These are phyloP conservation scores for Angomonas ambiguus DNA, from an alignment of 208 protist species.

Conservation along the genomic window DNA sequence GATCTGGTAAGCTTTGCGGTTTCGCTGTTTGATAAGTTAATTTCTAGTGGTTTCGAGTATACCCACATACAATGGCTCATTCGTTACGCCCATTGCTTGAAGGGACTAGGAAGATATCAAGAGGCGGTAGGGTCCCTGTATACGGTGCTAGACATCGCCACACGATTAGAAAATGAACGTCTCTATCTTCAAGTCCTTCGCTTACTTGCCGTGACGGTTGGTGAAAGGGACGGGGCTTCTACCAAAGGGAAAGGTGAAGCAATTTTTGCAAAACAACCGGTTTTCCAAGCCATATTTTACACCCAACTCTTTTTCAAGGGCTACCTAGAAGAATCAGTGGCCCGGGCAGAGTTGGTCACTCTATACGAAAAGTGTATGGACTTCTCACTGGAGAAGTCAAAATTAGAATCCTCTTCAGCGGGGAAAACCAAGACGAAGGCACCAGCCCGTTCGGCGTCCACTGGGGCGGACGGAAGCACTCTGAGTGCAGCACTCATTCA, in stretches of 20 bases:
- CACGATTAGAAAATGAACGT: constrained; percentile 43
- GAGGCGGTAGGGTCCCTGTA: constrained; percentile 49
- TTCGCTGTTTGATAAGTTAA: constrained; percentile 50
- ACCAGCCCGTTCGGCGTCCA: background rate
- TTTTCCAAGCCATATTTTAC: constrained; percentile 27
- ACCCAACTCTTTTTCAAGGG: constrained; percentile 36
- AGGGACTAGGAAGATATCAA: constrained; percentile 32
- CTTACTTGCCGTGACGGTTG: constrained; percentile 19
- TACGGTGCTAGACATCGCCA: constrained; percentile 37
- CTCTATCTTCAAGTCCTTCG: constrained; percentile 74
- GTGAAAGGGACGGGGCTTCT: constrained; percentile 16
- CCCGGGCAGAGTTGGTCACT: constrained; percentile 25
- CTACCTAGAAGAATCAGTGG: constrained; percentile 17
- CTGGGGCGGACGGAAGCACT: background rate
- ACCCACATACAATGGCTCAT: constrained; percentile 69
- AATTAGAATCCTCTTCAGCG: background rate
- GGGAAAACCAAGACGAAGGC: background rate
- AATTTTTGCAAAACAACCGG: constrained; percentile 17
- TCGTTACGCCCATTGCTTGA: constrained; percentile 59
- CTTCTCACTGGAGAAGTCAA: background rate
- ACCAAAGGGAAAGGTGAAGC: constrained; percentile 22
- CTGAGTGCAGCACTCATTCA: background rate
- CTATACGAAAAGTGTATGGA: constrained; percentile 16
- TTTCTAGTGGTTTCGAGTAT: constrained; percentile 58
- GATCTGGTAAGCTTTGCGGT: constrained; percentile 63